phyloP scores from a whole-genome alignment of 225 moss, liverwort and hornwort genomes.

The Thuidium tamariscinum region DNA sequence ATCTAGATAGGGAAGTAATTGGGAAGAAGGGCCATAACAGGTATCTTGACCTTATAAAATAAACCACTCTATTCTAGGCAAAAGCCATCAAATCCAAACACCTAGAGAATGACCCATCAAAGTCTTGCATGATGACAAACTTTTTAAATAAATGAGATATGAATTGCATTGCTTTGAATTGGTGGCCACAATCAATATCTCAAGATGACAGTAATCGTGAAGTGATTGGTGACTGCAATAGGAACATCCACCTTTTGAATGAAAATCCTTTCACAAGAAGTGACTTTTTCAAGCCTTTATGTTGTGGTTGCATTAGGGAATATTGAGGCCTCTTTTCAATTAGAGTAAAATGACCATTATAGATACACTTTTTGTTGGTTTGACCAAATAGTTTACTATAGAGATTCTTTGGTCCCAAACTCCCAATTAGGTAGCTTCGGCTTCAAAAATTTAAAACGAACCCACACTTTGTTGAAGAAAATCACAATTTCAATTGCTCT shows the following conservation, averaged over 20 bases:
- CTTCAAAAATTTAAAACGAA: background rate
- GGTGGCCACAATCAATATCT: background rate
- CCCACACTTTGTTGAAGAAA: background rate
- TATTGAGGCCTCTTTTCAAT: rapidly evolving
- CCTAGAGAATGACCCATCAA: background rate
- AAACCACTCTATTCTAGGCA: rapidly evolving
- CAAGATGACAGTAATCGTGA: too few species aligned
- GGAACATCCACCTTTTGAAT: background rate
- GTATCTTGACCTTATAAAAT: background rate
- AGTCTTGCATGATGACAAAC: background rate
- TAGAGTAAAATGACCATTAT: background rate
- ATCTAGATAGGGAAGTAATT: background rate
- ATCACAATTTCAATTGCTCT: background rate
- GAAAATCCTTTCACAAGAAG: rapidly evolving
- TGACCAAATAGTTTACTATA: rapidly evolving
- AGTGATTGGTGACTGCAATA: background rate
- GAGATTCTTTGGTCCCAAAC: too few species aligned
- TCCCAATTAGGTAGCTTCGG: too few species aligned
- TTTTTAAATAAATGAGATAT: background rate
- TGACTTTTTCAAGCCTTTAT: background rate
- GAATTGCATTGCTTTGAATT: background rate
- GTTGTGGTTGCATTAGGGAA: rapidly evolving
- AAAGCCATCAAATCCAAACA: background rate
- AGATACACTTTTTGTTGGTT: background rate
- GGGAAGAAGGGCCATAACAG: rapidly evolving